Evolutionary conservation across 2,329 filamentous ascomycete species (phyloP), one percentile per base, ranked within the genome.

Genomic region (Arthroderma sp.): DNA sequence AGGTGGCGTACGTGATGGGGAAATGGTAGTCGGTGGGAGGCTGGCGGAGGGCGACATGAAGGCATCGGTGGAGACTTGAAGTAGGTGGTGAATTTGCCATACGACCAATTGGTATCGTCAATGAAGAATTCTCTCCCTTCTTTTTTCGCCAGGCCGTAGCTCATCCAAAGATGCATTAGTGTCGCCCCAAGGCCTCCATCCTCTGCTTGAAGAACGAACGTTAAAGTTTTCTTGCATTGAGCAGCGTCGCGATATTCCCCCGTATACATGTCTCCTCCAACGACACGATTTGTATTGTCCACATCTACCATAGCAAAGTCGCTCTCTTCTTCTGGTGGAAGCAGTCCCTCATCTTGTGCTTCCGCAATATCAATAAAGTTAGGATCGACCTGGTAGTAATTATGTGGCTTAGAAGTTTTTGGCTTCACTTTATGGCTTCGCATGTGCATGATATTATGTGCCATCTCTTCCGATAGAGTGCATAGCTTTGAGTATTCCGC

Each of bases 91-190:
- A 85, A 94, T 42, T 73, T 71, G 6, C 86, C 86, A 54, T 91
- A 91, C 1, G 82, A 80, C 81, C 87, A 94, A 52, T 81, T 73
- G 5, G 81, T 78, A 62, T 94, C 86, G 54, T 93, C 85, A 50
- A 94, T 70, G 65, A 94, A 93, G 62, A 94, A 93, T 1, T 78
- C 71, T 27, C 85, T 72, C 9, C 75, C 76, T 58, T 93, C 83
- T 47, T 79, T 74, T 57, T 81, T 71, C 2, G 86, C 85, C 44
- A 93, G 65, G 3, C 84, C 84, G 58, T 91, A 93, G 28, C 85
- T 81, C 55, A 82, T 81, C 85, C 86, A 94, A 45, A 94, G 59
- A 56, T 80, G 74, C 73, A 93, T 79, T 47, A 94, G 63, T 1
- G 81, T 78, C 51, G 77, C 79, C 4, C 86, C 86, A 6, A 94